phyloP scores from a whole-genome alignment of 75 land plant genomes.

The Azolla pinnata region DNA sequence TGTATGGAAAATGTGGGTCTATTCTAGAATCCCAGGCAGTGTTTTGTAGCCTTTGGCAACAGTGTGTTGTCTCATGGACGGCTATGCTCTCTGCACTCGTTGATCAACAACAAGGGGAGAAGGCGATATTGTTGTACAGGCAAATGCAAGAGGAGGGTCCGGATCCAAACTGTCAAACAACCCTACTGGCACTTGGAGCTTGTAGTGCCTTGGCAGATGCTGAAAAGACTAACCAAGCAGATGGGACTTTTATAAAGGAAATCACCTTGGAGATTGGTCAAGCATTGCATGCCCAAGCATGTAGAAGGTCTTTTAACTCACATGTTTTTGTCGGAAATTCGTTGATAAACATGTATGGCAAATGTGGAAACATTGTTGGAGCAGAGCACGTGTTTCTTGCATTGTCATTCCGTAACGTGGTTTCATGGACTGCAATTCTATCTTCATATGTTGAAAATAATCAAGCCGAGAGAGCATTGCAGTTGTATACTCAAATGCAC shows the following conservation, averaged over 20 bases:
- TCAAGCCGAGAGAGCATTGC: neutral
- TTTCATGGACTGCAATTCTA: constrained; percentile 29
- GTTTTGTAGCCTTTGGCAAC: neutral
- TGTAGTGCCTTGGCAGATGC: neutral
- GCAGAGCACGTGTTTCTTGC: constrained; percentile 10
- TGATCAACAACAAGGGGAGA: constrained; percentile 36
- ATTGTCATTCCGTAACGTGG: neutral
- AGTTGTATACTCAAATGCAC: neutral
- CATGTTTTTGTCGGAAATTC: constrained; percentile 11
- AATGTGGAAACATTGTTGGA: constrained; percentile 11
- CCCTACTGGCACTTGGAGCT: constrained; percentile 32
- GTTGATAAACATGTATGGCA: constrained; percentile 26
- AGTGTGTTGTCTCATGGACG: constrained; percentile 51
- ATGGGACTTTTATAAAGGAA: neutral
- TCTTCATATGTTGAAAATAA: constrained; percentile 3
- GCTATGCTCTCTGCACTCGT: constrained; percentile 50
- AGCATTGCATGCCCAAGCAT: constrained; percentile 4
- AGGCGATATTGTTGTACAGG: constrained; percentile 36
- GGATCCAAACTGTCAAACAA: constrained; percentile 36
- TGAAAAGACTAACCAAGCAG: neutral
- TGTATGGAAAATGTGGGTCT: constrained; percentile 14
- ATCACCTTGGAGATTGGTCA: neutral
- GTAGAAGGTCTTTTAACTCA: constrained; percentile 10
- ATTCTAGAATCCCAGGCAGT: constrained; percentile 3
- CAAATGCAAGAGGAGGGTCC: constrained; percentile 20